Percentiles rank a stretch among this genome's conserved stretches.
These are phyloP conservation scores for Ochromonas danica DNA, from an alignment of 108 stramenopile species.

Conservation along the genomic window DNA sequence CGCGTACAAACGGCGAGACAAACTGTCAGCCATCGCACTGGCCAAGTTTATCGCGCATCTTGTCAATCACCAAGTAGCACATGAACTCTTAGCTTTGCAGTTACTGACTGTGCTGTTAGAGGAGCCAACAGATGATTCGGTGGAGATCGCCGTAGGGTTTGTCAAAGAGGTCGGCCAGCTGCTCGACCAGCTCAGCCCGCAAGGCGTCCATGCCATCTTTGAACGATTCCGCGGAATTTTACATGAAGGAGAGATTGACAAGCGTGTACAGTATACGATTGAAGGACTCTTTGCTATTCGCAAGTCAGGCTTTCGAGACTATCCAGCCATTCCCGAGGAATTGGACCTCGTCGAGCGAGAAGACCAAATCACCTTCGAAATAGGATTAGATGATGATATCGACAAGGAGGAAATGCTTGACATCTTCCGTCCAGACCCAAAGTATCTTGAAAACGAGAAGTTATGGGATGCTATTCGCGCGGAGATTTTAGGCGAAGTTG, in stretches of 20 bases:
- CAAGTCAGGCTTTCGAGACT: constrained; percentile 75
- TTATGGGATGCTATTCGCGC: constrained; percentile 77
- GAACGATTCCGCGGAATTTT: constrained; percentile 89
- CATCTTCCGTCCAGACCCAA: constrained; percentile 68
- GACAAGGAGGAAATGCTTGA: constrained; percentile 79
- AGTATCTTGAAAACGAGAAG: constrained; percentile 77
- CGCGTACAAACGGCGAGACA: constrained; percentile 80
- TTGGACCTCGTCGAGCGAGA: constrained; percentile 94
- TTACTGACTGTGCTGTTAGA: constrained; percentile 87
- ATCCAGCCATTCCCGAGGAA: constrained; percentile 71
- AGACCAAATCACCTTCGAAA: constrained; percentile 96
- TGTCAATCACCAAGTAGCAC: constrained; percentile 91
- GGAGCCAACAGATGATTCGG: constrained; percentile 90
- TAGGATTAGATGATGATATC: constrained; percentile 87
- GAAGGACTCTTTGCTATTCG: constrained; percentile 79
- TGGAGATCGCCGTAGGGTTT: constrained; percentile 90
- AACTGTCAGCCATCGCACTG: constrained; percentile 73
- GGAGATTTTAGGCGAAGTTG: constrained; percentile 82
- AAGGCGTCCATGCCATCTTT: constrained; percentile 89
- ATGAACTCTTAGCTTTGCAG: constrained; percentile 92
- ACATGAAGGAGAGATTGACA: constrained; percentile 77
- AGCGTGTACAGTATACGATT: constrained; percentile 87
- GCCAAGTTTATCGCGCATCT: constrained; percentile 88
- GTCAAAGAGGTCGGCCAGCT: constrained; percentile 78
- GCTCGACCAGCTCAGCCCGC: constrained; percentile 75